Evolutionary conservation across 2,329 filamentous ascomycete species (phyloP), one percentile per base, ranked within the genome.

Genomic region (Penicillium sp.): DNA sequence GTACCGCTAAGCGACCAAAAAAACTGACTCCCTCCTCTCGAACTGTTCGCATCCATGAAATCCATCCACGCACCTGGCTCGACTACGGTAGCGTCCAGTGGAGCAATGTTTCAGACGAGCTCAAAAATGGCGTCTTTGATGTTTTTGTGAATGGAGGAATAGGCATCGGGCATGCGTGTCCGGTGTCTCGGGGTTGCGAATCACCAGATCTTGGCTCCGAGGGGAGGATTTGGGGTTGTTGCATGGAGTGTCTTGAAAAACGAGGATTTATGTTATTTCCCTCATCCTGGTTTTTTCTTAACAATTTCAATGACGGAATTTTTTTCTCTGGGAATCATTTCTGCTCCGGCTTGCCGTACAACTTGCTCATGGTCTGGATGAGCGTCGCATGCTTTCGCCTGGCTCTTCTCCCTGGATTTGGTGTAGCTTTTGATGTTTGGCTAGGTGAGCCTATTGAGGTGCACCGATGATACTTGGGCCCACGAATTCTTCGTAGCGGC

Each of bases 1-100:
- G 71, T 73, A 69, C 71, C 71, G 71, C 61, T 73, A 73, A 73
- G 65, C 64, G 61, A 65, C 43, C 47, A 56, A 49, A 59, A 58
- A 66, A 66, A 62, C 54, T 60, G 61, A 63, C 69, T 61, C 57
- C 63, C 52, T 62, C 55, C 53, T 64, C 65, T 64, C 66, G 65
- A 66, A 67, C 63, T 68, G 56, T 70, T 66, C 66, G 62, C 69
- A 63, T 69, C 69, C 67, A 71, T 67, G 65, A 37, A 57, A 73
- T 70, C 64, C 67, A 62, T 70, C 66, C 56, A 68, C 65, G 64
- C 66, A 64, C 66, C 67, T 60, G 59, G 65, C 67, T 70, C 63
- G 63, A 54, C 52, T 57, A 58, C 53, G 54, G 60, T 58, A 58
- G 54, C 56, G 59, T 61, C 59, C 59, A 53, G 64, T 56, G 62